Conservation (phyloP, 208 protist species). For the Wallacemonas collosoma region DNA sequence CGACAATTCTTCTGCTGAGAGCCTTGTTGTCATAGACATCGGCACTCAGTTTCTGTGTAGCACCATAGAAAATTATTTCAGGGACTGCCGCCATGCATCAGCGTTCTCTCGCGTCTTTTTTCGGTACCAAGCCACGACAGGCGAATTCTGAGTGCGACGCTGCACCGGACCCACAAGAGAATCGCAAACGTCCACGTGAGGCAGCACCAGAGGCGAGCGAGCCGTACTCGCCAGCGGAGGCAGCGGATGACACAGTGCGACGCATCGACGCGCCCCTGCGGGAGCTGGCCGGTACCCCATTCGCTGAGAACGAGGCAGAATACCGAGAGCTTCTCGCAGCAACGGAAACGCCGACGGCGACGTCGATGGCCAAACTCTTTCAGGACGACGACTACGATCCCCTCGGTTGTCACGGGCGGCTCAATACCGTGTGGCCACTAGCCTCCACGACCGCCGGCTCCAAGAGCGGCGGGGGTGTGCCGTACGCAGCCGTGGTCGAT, state of each 20-base stretch:
- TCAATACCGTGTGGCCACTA: slow-evolving; percentile 47
- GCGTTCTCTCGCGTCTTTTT: slow-evolving; percentile 18
- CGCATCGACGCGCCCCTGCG: neutral
- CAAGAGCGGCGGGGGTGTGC: slow-evolving; percentile 28
- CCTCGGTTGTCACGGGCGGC: slow-evolving; percentile 8
- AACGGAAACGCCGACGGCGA: slow-evolving; percentile 37
- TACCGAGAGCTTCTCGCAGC: slow-evolving; percentile 26
- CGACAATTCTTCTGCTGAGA: no score
- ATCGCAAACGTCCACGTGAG: slow-evolving; percentile 7
- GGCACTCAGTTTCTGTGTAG: no score
- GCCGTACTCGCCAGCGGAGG: neutral
- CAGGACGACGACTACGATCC: slow-evolving; percentile 52
- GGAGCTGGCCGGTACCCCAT: neutral
- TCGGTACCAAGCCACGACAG: slow-evolving; percentile 7
- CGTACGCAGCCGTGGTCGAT: slow-evolving; percentile 79
- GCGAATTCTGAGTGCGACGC: neutral
- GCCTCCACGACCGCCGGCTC: neutral
- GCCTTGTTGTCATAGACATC: no score
- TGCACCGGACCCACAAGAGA: neutral
- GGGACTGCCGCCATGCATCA: slow-evolving; percentile 11
- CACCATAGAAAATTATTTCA: no score
- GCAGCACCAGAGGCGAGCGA: neutral
- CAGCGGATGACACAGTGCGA: neutral
- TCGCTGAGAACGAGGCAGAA: slow-evolving; percentile 31
- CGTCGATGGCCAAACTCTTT: slow-evolving; percentile 83